Evolutionary conservation across 2,329 filamentous ascomycete genomes (phyloP).

Genomic region (Diaporthe vaccinii): DNA sequence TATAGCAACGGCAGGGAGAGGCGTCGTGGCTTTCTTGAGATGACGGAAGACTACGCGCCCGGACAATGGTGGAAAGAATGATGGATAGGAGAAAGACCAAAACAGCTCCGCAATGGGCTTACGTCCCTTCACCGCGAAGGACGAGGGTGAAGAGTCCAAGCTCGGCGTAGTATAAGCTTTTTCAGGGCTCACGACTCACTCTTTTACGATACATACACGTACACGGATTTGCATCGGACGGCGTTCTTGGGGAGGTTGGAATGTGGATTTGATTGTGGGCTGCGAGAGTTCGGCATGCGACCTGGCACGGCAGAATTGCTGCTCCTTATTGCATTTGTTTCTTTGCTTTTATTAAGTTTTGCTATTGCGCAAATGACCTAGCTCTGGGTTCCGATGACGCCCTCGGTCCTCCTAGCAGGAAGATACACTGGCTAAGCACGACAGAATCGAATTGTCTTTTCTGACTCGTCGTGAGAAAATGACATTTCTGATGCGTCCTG

Average conservation of each 20-base stretch:
- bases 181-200: slow-evolving; percentile 18
- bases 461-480: too few species aligned
- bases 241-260: slow-evolving; percentile 19
- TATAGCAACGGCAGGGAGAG: too few species aligned
- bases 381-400: not conserved
- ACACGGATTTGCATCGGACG: slow-evolving; percentile 32
- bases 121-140: not conserved
- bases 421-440: not conserved
- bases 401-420: not conserved
- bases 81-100: not conserved
- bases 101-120: not conserved
- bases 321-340: not conserved
- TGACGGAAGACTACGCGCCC: not conserved
- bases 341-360: not conserved
- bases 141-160: not conserved
- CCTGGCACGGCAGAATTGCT: not conserved
- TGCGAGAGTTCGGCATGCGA: not conserved
- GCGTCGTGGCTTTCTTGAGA: not conserved
- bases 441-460: not conserved
- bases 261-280: not conserved
- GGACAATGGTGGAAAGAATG: not conserved
- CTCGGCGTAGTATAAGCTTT: not conserved
- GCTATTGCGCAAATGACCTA: not conserved
- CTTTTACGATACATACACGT: slow-evolving; percentile 26
- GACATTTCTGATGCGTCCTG: not conserved